Evolutionary conservation across 1,284 basidiomycete species (phyloP).

Genomic region (Ustilago hordei): DNA sequence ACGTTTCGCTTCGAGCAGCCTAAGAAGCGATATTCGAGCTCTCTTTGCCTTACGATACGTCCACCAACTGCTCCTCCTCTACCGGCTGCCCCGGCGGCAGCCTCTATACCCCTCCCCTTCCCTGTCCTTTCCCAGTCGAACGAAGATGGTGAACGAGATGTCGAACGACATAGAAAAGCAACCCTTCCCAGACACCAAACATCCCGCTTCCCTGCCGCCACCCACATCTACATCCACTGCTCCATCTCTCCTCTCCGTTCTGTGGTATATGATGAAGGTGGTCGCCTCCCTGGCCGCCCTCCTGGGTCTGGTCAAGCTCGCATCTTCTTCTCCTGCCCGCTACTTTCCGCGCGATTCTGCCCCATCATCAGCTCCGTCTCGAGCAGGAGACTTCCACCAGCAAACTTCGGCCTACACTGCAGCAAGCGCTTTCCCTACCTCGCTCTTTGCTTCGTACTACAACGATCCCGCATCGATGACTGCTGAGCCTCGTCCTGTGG

Average conservation of each 20-base stretch:
- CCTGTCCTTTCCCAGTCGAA: background rate
- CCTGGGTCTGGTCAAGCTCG: slow-evolving; percentile 23
- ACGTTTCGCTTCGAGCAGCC: slow-evolving; percentile 8
- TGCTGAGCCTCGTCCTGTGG: slow-evolving; percentile 55
- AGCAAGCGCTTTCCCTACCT: slow-evolving; percentile 65
- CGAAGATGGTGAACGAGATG: slow-evolving; percentile 17
- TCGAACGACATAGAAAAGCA: slow-evolving; percentile 50
- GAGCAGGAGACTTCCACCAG: slow-evolving; percentile 16
- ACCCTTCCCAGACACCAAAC: slow-evolving; percentile 1
- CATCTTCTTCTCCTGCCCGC: slow-evolving; percentile 26
- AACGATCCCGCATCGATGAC: slow-evolving; percentile 46
- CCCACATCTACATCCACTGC: slow-evolving; percentile 4
- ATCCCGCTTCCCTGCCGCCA: background rate
- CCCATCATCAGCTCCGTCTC: background rate
- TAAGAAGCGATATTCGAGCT: background rate
- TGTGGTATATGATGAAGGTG: slow-evolving; percentile 43
- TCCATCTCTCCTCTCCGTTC: background rate
- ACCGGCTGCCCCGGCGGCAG: slow-evolving; percentile 8
- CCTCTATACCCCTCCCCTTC: slow-evolving; percentile 5
- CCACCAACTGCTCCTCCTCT: background rate
- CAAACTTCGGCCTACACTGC: slow-evolving; percentile 57
- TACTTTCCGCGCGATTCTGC: slow-evolving; percentile 9
- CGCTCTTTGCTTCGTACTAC: slow-evolving; percentile 61
- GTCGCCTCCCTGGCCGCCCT: slow-evolving; percentile 24
- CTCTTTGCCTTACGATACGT: background rate